Conservation (phyloP, 176 grass and related monocot genomes). For the Musa beccarii region DNA sequence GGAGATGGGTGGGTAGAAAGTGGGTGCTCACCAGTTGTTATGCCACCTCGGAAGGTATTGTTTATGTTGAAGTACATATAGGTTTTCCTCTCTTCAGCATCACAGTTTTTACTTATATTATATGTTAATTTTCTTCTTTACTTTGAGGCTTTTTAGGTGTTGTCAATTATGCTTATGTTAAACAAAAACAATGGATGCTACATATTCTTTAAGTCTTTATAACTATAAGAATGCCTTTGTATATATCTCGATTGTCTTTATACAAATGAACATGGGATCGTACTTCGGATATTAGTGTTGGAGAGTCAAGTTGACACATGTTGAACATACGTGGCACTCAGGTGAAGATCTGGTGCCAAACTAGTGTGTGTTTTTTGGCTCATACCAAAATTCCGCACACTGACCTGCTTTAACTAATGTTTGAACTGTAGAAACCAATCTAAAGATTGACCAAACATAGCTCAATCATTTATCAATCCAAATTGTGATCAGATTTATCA, state of each 20-base stretch:
- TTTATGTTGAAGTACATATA: background rate
- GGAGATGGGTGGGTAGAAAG: slow-evolving; percentile 99
- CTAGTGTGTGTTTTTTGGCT: too few species aligned
- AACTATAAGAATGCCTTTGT: background rate
- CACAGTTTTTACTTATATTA: too few species aligned
- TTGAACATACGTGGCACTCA: too few species aligned
- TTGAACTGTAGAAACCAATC: too few species aligned
- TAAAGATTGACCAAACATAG: too few species aligned
- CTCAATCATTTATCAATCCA: too few species aligned
- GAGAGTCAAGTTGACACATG: background rate
- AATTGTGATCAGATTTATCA: too few species aligned
- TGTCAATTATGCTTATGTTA: background rate
- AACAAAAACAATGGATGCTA: background rate
- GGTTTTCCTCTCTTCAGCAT: too few species aligned
- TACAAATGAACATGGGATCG: background rate
- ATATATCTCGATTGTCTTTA: background rate
- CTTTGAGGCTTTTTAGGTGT: background rate
- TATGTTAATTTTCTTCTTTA: too few species aligned
- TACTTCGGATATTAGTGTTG: background rate
- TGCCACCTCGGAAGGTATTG: slow-evolving; percentile 47
- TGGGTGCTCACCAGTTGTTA: slow-evolving; percentile 37
- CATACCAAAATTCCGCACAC: too few species aligned
- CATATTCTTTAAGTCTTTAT: background rate
- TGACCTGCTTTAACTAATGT: too few species aligned
- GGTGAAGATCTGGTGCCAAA: too few species aligned